Percentiles rank a stretch among this genome's conserved stretches.
These are phyloP conservation scores for Candida nemodendra DNA, from an alignment of 805 yeast species.

Conservation along the genomic window DNA sequence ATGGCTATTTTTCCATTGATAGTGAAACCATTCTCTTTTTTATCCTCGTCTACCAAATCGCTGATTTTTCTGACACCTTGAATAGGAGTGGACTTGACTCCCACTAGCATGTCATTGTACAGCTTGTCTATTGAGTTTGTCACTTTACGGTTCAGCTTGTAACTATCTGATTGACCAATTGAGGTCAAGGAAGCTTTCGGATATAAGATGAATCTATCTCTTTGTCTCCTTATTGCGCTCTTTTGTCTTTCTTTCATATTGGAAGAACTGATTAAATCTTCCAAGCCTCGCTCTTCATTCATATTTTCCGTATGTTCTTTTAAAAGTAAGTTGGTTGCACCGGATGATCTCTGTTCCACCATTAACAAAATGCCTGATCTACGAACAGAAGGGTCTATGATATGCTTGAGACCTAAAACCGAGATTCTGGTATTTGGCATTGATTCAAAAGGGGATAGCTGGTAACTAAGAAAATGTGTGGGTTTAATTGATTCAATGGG, in stretches of 20 bases:
- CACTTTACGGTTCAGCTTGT: slow-evolving; percentile 2
- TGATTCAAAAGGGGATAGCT: slow-evolving; percentile 26
- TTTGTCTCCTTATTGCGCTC: slow-evolving; percentile 3
- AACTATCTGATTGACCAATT: slow-evolving; percentile 13
- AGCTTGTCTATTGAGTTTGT: slow-evolving; percentile 25
- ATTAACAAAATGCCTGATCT: slow-evolving; percentile 40
- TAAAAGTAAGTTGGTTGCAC: slow-evolving; percentile 23
- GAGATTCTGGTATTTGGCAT: slow-evolving; percentile 36
- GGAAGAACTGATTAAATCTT: slow-evolving; percentile 2
- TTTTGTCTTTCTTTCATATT: not conserved
- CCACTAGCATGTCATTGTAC: slow-evolving; percentile 26
- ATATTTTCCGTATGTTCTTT: slow-evolving; percentile 16
- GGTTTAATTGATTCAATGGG: slow-evolving; percentile 22
- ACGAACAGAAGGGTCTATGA: slow-evolving; percentile 39
- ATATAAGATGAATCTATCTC: slow-evolving; percentile 26
- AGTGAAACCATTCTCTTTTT: slow-evolving; percentile 41
- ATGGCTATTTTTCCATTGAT: slow-evolving; percentile 50
- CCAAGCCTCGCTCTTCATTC: slow-evolving; percentile 7
- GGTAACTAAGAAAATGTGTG: slow-evolving; percentile 22
- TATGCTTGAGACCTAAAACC: slow-evolving; percentile 35
- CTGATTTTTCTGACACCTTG: slow-evolving; percentile 32
- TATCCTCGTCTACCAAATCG: slow-evolving; percentile 14
- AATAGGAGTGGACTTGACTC: slow-evolving; percentile 32
- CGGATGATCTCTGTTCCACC: slow-evolving; percentile 28
- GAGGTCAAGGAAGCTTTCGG: slow-evolving; percentile 37